Evolutionary conservation across 305 asterid genomes (phyloP).

Genomic region (Fraxinus angustifolia): DNA sequence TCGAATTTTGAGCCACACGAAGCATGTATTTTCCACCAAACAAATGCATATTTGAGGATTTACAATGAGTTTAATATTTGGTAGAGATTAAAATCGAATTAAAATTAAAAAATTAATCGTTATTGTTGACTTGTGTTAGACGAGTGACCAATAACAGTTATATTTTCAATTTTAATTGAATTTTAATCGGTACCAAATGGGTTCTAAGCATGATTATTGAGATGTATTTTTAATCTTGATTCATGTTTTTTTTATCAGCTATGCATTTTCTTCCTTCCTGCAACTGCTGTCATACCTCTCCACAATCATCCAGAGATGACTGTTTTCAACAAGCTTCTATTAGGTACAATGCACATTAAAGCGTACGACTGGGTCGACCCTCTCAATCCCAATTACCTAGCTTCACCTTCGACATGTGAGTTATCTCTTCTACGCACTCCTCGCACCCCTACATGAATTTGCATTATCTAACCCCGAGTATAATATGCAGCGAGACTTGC

Average conservation of each 20-base stretch:
- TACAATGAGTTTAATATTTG: background rate
- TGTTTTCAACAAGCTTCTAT: conserved; percentile 82
- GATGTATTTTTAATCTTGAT: background rate
- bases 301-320: conserved; percentile 98
- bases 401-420: conserved; percentile 34
- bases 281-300: conserved; percentile 73
- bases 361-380: conserved; percentile 74
- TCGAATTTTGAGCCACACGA: too few species aligned
- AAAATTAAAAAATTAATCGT: too few species aligned
- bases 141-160: too few species aligned
- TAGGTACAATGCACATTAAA: conserved; percentile 84
- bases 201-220: background rate
- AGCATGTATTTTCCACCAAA: too few species aligned
- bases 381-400: background rate
- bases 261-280: conserved; percentile 76
- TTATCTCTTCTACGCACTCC: background rate
- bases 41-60: background rate
- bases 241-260: conserved; percentile 38
- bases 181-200: too few species aligned
- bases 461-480: background rate
- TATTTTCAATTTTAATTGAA: too few species aligned
- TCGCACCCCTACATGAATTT: background rate
- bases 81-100: too few species aligned
- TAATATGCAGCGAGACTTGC: conserved; percentile 51
- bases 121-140: too few species aligned